Percentiles rank a stretch among this genome's conserved stretches.
Evolutionary conservation across 306 rosid species (phyloP).

Genomic region (Vigna angularis): DNA sequence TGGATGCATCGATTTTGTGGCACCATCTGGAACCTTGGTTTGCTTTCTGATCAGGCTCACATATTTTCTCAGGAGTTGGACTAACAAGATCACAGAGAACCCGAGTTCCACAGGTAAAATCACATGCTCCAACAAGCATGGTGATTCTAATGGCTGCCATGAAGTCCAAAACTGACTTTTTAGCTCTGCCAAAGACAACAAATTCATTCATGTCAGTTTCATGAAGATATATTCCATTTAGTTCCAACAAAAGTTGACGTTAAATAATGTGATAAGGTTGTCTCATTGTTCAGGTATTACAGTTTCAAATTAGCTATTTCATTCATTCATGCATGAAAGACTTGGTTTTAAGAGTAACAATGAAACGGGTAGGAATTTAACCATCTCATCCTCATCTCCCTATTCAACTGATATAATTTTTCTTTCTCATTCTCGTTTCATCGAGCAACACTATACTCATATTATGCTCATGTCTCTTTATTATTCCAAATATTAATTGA

Average conservation of each 20-base stretch:
- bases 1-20: conserved; percentile 41
- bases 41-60: conserved; percentile 40
- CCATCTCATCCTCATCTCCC: too few relatives aligned
- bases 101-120: conserved; percentile 62
- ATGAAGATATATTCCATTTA: background rate
- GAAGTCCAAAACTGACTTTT: conserved; percentile 40
- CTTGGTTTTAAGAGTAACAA: background rate
- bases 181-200: conserved; percentile 52
- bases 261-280: background rate
- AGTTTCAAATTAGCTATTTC: background rate
- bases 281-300: background rate
- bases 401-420: too few relatives aligned
- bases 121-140: conserved; percentile 78
- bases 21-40: conserved; percentile 46
- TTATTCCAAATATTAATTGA: too few relatives aligned
- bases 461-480: too few relatives aligned
- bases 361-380: too few relatives aligned
- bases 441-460: too few relatives aligned
- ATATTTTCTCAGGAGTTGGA: conserved; percentile 46
- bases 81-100: conserved; percentile 51
- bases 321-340: background rate
- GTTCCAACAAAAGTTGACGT: background rate
- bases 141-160: conserved; percentile 63
- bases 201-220: conserved; percentile 5
- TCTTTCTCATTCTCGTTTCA: too few relatives aligned